These are phyloP conservation scores for Phytophthora sp. DNA, from an alignment of 352 stramenopile species.

Conservation along the genomic window DNA sequence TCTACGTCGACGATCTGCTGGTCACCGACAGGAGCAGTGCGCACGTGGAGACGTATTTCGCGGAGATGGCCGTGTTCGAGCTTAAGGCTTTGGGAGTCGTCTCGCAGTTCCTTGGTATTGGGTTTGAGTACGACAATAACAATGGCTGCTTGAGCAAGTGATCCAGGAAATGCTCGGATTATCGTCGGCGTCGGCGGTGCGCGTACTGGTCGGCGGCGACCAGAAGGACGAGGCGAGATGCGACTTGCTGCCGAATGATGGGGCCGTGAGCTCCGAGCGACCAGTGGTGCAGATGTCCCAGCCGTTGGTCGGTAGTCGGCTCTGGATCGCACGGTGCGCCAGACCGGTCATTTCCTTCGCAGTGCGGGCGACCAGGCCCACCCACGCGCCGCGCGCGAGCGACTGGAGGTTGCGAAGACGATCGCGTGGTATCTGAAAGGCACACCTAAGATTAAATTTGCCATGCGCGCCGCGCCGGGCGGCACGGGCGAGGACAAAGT, in stretches of 20 bases:
- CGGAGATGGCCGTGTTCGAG: not conserved
- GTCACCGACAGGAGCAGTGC: not conserved
- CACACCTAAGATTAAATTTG: constrained; percentile 17
- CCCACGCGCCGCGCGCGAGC: constrained; percentile 13
- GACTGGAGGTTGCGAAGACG: constrained; percentile 22
- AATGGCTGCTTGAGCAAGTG: not conserved
- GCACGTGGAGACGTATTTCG: not conserved
- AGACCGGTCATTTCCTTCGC: constrained; percentile 36
- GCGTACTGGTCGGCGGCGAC: too few relatives aligned
- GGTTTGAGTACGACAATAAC: not conserved
- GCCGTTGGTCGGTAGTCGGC: constrained; percentile 39
- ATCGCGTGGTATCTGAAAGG: constrained; percentile 32
- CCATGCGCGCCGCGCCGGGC: constrained; percentile 5
- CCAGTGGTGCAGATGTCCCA: constrained; percentile 37
- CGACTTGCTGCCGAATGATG: constrained; percentile 1
- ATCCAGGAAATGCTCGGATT: not conserved
- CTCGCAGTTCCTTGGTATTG: not conserved
- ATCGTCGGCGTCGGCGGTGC: not conserved
- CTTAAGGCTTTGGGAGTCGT: not conserved
- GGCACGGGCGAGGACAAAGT: not conserved
- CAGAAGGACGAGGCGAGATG: too few relatives aligned
- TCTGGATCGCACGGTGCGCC: constrained; percentile 40
- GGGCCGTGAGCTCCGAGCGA: not conserved
- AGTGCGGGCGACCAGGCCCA: constrained; percentile 7
- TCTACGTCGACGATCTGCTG: not conserved